Evolutionary conservation across 2,329 filamentous ascomycete genomes (phyloP), one percentile per base, ranked within the genome.

Genomic region (Plenodomus tracheiphilus): DNA sequence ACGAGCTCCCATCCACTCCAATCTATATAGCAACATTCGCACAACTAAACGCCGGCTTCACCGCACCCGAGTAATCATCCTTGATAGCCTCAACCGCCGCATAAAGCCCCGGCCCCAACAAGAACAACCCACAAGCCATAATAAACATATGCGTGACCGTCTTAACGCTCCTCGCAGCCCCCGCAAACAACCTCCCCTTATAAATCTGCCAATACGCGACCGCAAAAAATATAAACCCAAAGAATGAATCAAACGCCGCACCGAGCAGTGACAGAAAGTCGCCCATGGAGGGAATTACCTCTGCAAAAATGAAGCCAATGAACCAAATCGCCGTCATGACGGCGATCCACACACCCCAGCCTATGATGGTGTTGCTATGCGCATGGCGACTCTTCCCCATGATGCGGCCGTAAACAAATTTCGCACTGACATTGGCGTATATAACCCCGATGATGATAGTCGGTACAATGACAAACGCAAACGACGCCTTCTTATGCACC

Each of bases 401-500:
- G 16, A 94, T 68, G 51, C 89, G 88, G 81, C 95, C 92, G 76
- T 96, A 96, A 62, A 96, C 77, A 75, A 96, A 96, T 20, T 91
- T 87, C 1, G 89, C 87, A 4, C 89, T 91, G 2, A 97, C 90
- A 0, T 89, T 93, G 16, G 92, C 91, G 68, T 96, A 96, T 13
- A 96, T 75, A 0, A 94, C 90, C 2, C 91, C 92, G 4, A 96
- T 76, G 76, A 97, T 96, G 65, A 96, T 89, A 53, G 96, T 81
- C 0, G 92, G 96, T 0, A 92, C 91, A 36, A 96, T 88, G 89
- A 96, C 96, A 76, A 97, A 96, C 13, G 87, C 90, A 74, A 96
- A 97, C 0, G 88, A 83, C 1, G 93, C 81, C 75, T 96, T 96
- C 76, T 93, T 91, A 75, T 86, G 93, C 2, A 87, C 56, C 10